These are phyloP conservation scores for Cyclospora cayetanensis DNA, from an alignment of 169 alveolate genomes.

Conservation along the genomic window DNA sequence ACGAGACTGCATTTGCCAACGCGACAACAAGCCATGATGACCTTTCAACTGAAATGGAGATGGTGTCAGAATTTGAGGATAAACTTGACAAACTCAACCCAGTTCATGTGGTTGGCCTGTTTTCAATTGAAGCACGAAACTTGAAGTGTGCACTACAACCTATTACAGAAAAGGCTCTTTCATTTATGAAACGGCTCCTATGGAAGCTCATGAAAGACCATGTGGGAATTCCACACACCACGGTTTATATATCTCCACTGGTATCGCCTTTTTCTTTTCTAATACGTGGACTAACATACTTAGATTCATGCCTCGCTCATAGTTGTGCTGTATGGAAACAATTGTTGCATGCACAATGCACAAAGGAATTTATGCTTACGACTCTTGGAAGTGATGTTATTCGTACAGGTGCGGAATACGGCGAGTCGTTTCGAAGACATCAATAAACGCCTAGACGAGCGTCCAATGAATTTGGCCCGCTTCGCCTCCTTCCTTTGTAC, in stretches of 20 bases:
- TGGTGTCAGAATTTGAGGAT: constrained; percentile 60
- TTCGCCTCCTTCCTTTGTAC: constrained; percentile 62
- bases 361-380: no score
- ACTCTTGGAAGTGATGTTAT: no score
- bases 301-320: no score
- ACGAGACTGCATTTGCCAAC: constrained; percentile 56
- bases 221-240: constrained; percentile 13
- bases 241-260: no score
- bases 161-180: constrained; percentile 65
- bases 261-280: no score
- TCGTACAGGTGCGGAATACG: constrained; percentile 33
- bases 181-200: constrained; percentile 67
- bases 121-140: constrained; percentile 64
- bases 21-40: constrained; percentile 63
- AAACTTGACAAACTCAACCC: constrained; percentile 71
- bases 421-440: constrained; percentile 55
- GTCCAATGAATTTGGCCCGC: constrained; percentile 61
- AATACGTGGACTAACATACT: no score
- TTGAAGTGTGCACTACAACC: constrained; percentile 60
- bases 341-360: no score
- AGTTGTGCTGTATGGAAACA: no score
- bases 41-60: constrained; percentile 68
- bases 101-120: constrained; percentile 68
- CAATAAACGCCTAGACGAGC: constrained; percentile 57
- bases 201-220: constrained; percentile 70